phyloP scores from a whole-genome alignment of 2,329 filamentous ascomycete genomes.

The Ophiosphaerella narmari region DNA sequence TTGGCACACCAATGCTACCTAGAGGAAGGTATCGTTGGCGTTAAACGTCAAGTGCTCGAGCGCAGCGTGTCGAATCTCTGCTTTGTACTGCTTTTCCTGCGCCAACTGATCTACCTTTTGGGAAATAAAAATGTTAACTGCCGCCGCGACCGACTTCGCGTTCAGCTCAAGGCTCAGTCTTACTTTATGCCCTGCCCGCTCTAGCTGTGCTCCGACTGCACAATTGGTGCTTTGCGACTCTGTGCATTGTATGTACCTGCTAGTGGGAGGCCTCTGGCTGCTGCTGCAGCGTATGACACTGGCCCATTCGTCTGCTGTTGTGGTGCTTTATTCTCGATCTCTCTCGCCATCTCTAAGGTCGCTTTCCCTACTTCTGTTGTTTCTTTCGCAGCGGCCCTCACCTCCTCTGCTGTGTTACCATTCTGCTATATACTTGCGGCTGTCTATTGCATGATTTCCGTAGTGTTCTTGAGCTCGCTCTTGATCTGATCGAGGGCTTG shows the following conservation, averaged over 20 bases:
- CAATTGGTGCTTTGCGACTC: constrained; percentile 12
- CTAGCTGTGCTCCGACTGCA: background rate
- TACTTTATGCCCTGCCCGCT: too few species aligned
- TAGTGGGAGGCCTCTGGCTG: constrained; percentile 6
- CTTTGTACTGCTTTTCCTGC: too few species aligned
- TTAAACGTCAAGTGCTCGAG: too few species aligned
- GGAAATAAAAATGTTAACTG: too few species aligned
- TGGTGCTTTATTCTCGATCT: constrained; percentile 11
- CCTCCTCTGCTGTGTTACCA: constrained; percentile 14
- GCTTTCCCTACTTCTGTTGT: constrained; percentile 11
- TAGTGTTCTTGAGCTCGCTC: constrained; percentile 8
- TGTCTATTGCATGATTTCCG: constrained; percentile 5
- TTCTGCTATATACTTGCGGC: constrained; percentile 13
- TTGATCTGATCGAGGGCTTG: constrained; percentile 13
- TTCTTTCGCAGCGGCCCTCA: constrained; percentile 14
- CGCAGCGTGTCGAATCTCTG: too few species aligned
- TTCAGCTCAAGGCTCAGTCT: too few species aligned
- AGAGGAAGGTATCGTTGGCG: too few species aligned
- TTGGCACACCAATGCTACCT: too few species aligned
- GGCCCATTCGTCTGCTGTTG: constrained; percentile 7
- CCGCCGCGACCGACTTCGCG: too few species aligned
- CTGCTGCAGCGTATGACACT: constrained; percentile 14
- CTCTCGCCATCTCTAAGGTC: constrained; percentile 9
- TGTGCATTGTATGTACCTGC: constrained; percentile 22
- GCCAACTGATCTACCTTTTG: too few species aligned